Conservation (phyloP, 2,329 filamentous ascomycete species). For the Epichloe typhina region DNA sequence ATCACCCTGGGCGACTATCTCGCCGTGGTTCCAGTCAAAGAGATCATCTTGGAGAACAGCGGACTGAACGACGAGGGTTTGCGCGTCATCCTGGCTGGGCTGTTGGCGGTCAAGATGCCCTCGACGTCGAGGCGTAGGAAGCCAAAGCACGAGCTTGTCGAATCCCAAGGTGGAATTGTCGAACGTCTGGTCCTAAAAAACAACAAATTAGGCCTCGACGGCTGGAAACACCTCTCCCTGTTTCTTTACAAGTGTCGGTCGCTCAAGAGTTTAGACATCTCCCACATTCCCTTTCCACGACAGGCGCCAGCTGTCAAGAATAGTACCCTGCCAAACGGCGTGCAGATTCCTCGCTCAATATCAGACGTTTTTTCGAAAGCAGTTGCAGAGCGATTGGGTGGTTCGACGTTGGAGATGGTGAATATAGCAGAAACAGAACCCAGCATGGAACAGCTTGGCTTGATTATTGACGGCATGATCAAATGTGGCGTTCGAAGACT, state of each 20-base stretch:
- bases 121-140: conserved; percentile 38
- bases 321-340: conserved; percentile 19
- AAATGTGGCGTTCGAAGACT: conserved; percentile 66
- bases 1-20: conserved; percentile 86
- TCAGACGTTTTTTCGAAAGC: conserved; percentile 55
- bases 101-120: conserved; percentile 65
- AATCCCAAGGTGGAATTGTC: conserved; percentile 55
- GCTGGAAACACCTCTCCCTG: conserved; percentile 81
- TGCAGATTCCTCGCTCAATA: conserved; percentile 20
- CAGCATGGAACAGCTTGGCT: conserved; percentile 55
- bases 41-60: conserved; percentile 76
- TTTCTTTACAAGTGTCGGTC: conserved; percentile 86
- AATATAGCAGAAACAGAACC: conserved; percentile 71
- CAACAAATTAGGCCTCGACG: conserved; percentile 76
- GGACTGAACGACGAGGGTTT: conserved; percentile 78
- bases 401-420: conserved; percentile 65
- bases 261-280: conserved; percentile 75
- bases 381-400: conserved; percentile 63
- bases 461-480: conserved; percentile 70
- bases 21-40: conserved; percentile 80
- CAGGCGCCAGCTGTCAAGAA: conserved; percentile 19
- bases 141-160: conserved; percentile 25
- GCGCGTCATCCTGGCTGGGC: conserved; percentile 71
- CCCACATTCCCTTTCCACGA: conserved; percentile 64
- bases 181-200: conserved; percentile 87